Base-by-base conservation (phyloP, 139 green algal genomes). In the Chlamydomonas asymmetrica region DNA sequence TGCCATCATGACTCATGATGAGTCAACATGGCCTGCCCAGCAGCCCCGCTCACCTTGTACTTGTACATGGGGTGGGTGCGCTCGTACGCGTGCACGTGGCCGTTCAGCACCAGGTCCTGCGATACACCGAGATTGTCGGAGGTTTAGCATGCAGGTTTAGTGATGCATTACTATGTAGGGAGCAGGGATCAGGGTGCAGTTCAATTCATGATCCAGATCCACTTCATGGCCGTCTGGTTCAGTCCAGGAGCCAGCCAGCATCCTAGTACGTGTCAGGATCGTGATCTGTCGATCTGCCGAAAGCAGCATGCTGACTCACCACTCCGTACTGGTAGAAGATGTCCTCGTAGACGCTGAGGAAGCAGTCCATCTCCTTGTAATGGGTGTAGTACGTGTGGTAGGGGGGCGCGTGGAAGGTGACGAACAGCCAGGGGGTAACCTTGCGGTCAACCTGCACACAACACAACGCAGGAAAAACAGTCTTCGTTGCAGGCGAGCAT, bases 81-180 rank as follows among this genome's bases (percentile, higher is more conserved):
- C 73, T 67, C 52, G 56, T 90, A 90, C 7, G 66, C 73, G 63
- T 87, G 84, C 38, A 85, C 73, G 61, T 89, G 84, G 27, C 83
- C 80, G 63, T 74, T 78, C 38, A 88, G 56, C 9, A 84, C 62
- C 7, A 88, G 49, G 75, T 88, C 73, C 74, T 10, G 45, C 18
- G 45, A 16, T 52, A 52, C 18, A 13, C 13, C 13, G 13, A 52
- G 13, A 16, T 40, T 38, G 27, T 29, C 22, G 54, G 25, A 23
- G 38, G 27, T 6, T n/a, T 7, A 64, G n/a, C 25, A 41, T 39
- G 27, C 6, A 29, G 57, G n/a, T 40, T 7, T 64, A 32, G n/a
- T 23, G 57, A 7, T 64, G n/a, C 25, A 32, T 64, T 38, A 6
- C 13, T 29, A 29, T 29, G 29, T 40, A 4, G 29, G 27, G n/a